Percentiles rank a stretch among this genome's conserved stretches.
These are phyloP conservation scores for Lichtheimia corymbifera DNA, from an alignment of 371 early-diverging fungal genomes.

Conservation along the genomic window DNA sequence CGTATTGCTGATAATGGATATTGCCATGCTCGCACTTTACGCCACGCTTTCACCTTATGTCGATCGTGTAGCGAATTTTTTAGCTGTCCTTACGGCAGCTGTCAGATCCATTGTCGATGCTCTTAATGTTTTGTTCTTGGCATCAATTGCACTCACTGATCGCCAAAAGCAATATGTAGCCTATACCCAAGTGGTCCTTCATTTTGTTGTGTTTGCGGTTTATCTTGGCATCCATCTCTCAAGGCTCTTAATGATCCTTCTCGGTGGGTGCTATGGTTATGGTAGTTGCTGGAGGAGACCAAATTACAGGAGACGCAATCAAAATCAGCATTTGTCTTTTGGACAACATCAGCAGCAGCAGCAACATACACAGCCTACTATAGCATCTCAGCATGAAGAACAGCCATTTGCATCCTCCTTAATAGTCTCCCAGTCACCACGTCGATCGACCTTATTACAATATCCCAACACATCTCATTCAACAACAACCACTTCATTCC, in stretches of 20 bases:
- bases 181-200: neutral
- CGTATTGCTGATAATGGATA: constrained; percentile 2
- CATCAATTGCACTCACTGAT: neutral
- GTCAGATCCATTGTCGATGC: neutral
- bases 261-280: neutral
- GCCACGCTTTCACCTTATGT: neutral
- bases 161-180: neutral
- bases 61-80: neutral
- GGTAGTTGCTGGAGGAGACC: no score
- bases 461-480: no score
- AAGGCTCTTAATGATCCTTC: neutral
- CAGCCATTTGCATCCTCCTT: no score
- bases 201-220: neutral
- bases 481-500: no score
- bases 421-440: no score
- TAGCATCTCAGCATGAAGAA: no score
- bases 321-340: no score
- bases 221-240: neutral
- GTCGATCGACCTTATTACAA: no score
- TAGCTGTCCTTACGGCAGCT: neutral
- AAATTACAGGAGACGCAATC: no score
- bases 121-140: neutral
- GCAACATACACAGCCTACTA: no score
- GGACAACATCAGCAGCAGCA: no score
- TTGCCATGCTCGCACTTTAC: neutral